These are phyloP conservation scores for Ustilago sp. DNA, from an alignment of 1,284 basidiomycete genomes.

Conservation along the genomic window DNA sequence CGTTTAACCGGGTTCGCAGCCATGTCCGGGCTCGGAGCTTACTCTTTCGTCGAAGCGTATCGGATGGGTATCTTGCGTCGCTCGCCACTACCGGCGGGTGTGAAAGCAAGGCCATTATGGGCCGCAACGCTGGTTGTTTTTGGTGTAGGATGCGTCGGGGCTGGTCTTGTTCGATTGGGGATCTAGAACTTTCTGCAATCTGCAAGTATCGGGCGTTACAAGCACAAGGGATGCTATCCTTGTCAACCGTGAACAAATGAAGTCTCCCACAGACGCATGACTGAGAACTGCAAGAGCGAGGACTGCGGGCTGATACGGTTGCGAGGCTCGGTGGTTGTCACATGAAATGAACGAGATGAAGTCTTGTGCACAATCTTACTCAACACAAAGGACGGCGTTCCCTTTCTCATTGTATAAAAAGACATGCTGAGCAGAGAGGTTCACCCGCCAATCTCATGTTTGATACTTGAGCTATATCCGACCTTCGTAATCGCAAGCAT, in stretches of 20 bases:
- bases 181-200: slow-evolving; percentile 16
- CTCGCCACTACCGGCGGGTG: slow-evolving; percentile 28
- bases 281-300: background rate
- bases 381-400: background rate
- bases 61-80: slow-evolving; percentile 53
- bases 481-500: background rate
- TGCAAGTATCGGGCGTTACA: background rate
- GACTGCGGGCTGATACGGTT: background rate
- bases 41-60: slow-evolving; percentile 61
- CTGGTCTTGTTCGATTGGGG: slow-evolving; percentile 45
- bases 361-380: background rate
- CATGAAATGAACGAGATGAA: background rate
- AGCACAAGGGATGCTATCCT: background rate
- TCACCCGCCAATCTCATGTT: background rate
- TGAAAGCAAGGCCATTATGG: slow-evolving; percentile 50
- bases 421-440: background rate
- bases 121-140: slow-evolving; percentile 45
- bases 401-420: background rate
- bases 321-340: background rate
- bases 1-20: slow-evolving; percentile 63
- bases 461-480: background rate
- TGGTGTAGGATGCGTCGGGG: slow-evolving; percentile 48
- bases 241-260: slow-evolving; percentile 14
- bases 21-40: slow-evolving; percentile 55
- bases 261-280: background rate